These are phyloP conservation scores for Citrullus colocynthis DNA, from an alignment of 306 rosid species.

Conservation along the genomic window DNA sequence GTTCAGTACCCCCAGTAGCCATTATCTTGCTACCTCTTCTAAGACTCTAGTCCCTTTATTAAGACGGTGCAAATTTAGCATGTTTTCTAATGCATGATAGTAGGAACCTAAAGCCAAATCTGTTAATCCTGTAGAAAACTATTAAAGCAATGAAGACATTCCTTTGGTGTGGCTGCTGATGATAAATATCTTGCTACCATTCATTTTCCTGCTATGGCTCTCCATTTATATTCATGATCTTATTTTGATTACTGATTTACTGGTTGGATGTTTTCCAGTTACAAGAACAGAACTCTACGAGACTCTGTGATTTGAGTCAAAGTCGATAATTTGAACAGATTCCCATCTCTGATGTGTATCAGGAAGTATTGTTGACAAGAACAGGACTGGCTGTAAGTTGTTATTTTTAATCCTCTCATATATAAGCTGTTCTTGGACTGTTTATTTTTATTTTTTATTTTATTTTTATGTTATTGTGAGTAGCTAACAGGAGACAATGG, in stretches of 20 bases:
- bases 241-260: not conserved
- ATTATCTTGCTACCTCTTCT: not conserved
- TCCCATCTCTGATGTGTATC: not conserved
- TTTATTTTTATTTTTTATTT: not conserved
- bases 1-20: not conserved
- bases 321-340: not conserved
- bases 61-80: not conserved
- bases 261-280: slow-evolving; percentile 4
- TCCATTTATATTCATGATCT: not conserved
- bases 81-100: not conserved
- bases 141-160: not conserved
- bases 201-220: not conserved
- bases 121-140: not conserved
- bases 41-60: not conserved
- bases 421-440: not conserved
- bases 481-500: not conserved
- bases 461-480: not conserved
- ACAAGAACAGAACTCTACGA: not conserved
- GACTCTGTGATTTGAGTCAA: not conserved
- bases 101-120: not conserved
- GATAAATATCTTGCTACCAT: not conserved
- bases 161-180: not conserved
- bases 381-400: not conserved
- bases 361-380: not conserved
- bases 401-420: not conserved